Evolutionary conservation across 371 early-diverging fungal species (phyloP).

Genomic region (Apophysomyces variabilis): DNA sequence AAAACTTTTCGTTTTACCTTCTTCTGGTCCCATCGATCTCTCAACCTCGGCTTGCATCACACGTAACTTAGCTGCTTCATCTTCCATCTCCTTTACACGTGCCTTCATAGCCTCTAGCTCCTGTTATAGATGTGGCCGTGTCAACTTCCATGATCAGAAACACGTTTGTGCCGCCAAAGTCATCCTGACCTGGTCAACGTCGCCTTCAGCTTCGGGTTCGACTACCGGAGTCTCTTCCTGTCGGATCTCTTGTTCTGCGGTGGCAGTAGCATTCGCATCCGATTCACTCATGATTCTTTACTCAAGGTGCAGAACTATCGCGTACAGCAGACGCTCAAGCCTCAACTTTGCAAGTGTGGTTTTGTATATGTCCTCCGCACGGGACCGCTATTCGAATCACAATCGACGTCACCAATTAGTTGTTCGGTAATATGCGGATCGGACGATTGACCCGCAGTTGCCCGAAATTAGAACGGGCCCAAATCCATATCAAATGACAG

Average conservation of each 20-base stretch:
- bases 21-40: slow-evolving; percentile 74
- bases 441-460: too few species aligned
- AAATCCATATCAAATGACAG: too few species aligned
- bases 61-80: slow-evolving; percentile 91
- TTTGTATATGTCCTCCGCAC: too few species aligned
- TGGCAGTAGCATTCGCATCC: slow-evolving; percentile 4
- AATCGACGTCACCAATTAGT: too few species aligned
- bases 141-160: background rate
- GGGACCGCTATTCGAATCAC: too few species aligned
- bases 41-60: slow-evolving; percentile 92
- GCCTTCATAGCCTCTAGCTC: slow-evolving; percentile 88
- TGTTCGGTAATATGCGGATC: too few species aligned
- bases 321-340: background rate
- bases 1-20: slow-evolving; percentile 46
- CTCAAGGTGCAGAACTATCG: background rate
- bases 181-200: slow-evolving; percentile 43
- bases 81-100: slow-evolving; percentile 92
- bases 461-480: too few species aligned
- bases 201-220: slow-evolving; percentile 24
- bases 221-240: slow-evolving; percentile 20
- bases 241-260: slow-evolving; percentile 8
- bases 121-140: slow-evolving; percentile 20
- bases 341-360: background rate
- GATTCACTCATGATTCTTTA: slow-evolving; percentile 8
- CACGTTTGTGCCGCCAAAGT: background rate